Conservation (phyloP, 495 filamentous ascomycete species). For the Thermochaetoides thermophila region DNA sequence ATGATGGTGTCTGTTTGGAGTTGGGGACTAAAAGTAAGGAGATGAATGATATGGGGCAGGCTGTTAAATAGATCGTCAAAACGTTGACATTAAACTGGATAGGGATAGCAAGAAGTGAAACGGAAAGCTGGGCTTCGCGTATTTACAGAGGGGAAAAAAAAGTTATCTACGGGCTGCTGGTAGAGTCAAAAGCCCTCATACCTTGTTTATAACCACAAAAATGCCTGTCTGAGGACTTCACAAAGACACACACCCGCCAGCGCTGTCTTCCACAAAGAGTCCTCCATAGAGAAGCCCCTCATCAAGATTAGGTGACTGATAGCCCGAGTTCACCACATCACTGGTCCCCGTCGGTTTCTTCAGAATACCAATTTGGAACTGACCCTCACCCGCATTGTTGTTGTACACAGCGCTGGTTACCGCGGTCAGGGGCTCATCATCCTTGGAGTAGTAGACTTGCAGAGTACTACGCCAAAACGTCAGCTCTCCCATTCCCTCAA, state of each 20-base stretch:
- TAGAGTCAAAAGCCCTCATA: not conserved
- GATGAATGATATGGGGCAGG: too few relatives aligned
- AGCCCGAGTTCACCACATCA: slow-evolving; percentile 38
- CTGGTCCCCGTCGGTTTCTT: slow-evolving; percentile 41
- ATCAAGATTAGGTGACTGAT: slow-evolving; percentile 32
- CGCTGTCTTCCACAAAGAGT: slow-evolving; percentile 40
- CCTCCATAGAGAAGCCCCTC: slow-evolving; percentile 43
- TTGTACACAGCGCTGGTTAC: slow-evolving; percentile 33
- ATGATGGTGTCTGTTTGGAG: not conserved
- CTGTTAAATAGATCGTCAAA: too few relatives aligned
- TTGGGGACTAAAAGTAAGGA: not conserved
- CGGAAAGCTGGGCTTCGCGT: too few relatives aligned
- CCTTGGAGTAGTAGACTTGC: slow-evolving; percentile 37
- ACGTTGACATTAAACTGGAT: too few relatives aligned
- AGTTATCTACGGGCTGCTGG: too few relatives aligned
- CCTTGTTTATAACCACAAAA: too few relatives aligned
- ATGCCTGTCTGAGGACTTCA: too few relatives aligned
- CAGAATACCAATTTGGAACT: slow-evolving; percentile 42
- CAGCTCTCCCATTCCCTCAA: not conserved
- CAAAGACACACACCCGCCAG: slow-evolving; percentile 27
- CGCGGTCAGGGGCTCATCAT: slow-evolving; percentile 29
- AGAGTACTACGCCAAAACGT: slow-evolving; percentile 29
- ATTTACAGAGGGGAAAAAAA: too few relatives aligned
- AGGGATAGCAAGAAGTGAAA: too few relatives aligned
- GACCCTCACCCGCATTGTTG: slow-evolving; percentile 38